phyloP scores from a whole-genome alignment of 179 eudicot genomes.

The Drosera spatulata region DNA sequence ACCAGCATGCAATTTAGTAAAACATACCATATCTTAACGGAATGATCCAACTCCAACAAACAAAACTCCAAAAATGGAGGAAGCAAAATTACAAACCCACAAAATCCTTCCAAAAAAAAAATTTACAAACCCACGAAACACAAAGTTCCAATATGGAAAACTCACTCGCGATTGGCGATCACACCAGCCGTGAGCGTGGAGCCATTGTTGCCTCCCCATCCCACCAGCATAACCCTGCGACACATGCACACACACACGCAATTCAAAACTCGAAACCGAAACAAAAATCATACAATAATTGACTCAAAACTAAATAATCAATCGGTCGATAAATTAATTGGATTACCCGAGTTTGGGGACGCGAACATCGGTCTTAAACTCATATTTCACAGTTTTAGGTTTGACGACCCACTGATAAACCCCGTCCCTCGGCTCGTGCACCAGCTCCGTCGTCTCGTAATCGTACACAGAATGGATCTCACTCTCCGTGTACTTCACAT shows the following conservation, averaged over 20 bases:
- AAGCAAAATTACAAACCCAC: background rate
- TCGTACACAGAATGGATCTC: slow-evolving; percentile 71
- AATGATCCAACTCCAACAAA: too few species aligned
- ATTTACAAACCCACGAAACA: background rate
- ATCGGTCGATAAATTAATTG: background rate
- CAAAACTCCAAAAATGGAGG: too few species aligned
- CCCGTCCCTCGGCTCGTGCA: slow-evolving; percentile 78
- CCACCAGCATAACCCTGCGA: slow-evolving; percentile 88
- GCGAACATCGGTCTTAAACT: slow-evolving; percentile 65
- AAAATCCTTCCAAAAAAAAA: background rate
- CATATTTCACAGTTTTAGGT: slow-evolving; percentile 77
- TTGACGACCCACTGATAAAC: slow-evolving; percentile 77
- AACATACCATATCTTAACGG: too few species aligned
- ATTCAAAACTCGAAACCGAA: background rate
- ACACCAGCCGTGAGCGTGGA: slow-evolving; percentile 88
- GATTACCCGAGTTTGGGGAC: slow-evolving; percentile 84
- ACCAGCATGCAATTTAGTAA: too few species aligned
- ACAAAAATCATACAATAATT: too few species aligned
- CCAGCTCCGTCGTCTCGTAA: slow-evolving; percentile 82
- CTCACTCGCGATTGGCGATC: slow-evolving; percentile 91
- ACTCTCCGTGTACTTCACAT: slow-evolving; percentile 65
- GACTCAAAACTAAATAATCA: background rate
- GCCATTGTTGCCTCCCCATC: slow-evolving; percentile 99
- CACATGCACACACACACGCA: background rate
- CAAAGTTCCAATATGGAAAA: background rate